These are phyloP conservation scores for Leptodermis oblonga DNA, from an alignment of 257 asterid species.

Conservation along the genomic window DNA sequence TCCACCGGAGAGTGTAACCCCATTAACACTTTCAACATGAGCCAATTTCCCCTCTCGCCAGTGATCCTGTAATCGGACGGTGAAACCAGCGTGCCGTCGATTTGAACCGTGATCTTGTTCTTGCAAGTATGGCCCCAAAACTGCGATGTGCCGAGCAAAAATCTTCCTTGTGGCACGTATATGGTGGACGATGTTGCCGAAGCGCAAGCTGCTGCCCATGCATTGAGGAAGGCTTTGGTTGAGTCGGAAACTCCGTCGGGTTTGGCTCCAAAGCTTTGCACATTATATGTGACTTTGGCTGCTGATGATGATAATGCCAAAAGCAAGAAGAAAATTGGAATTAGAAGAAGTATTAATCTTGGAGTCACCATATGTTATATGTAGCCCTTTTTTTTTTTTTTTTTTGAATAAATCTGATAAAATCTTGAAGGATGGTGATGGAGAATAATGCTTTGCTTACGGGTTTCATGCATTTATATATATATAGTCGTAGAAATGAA, in stretches of 20 bases:
- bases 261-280: constrained; percentile 23
- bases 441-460: not conserved
- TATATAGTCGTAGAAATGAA: not conserved
- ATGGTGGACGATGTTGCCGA: constrained; percentile 14
- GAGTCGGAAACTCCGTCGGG: constrained; percentile 13
- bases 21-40: constrained; percentile 41
- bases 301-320: constrained; percentile 4
- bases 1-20: constrained; percentile 29
- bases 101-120: constrained; percentile 32
- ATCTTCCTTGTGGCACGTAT: constrained; percentile 33
- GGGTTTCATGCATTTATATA: not conserved
- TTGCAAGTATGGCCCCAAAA: constrained; percentile 48
- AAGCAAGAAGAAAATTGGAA: not conserved
- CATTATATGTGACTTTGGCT: constrained; percentile 10
- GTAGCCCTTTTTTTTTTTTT: too few relatives aligned
- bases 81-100: constrained; percentile 60
- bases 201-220: constrained; percentile 34
- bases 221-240: constrained; percentile 19
- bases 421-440: not conserved
- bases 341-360: not conserved
- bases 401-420: too few relatives aligned
- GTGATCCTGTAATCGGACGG: constrained; percentile 35
- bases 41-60: constrained; percentile 42
- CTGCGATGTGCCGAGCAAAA: constrained; percentile 17
- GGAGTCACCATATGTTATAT: not conserved